phyloP scores from a whole-genome alignment of 345 rosid genomes.

The Eucalyptus tenuipes region DNA sequence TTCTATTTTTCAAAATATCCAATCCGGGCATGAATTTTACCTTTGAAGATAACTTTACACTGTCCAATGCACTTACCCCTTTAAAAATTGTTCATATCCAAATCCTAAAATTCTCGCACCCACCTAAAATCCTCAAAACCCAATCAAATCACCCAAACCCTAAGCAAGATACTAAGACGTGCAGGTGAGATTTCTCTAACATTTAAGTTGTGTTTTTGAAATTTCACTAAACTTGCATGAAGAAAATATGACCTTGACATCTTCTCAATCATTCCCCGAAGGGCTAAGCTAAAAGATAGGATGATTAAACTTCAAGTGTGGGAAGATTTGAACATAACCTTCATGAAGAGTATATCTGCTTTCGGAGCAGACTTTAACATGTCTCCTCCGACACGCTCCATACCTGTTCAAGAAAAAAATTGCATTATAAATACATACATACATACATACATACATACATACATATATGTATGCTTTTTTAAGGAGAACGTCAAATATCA shows the following conservation, averaged over 20 bases:
- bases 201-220: not conserved
- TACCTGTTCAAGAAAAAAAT: not conserved
- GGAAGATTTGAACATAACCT: not conserved
- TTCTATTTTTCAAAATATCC: not conserved
- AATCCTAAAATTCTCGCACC: not conserved
- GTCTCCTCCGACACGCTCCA: conserved; percentile 10
- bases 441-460: too few species aligned
- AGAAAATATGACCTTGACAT: not conserved
- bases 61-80: not conserved
- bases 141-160: not conserved
- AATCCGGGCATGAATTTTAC: not conserved
- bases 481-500: too few species aligned
- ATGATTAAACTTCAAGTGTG: not conserved
- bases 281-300: not conserved
- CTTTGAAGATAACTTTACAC: not conserved
- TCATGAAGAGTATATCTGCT: conserved; percentile 11
- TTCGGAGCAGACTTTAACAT: conserved; percentile 2
- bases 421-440: not conserved
- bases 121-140: too few species aligned
- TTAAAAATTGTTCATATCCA: not conserved
- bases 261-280: not conserved
- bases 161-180: not conserved
- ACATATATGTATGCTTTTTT: too few species aligned
- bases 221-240: not conserved
- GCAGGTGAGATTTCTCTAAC: not conserved